Base-by-base conservation (phyloP, 352 stramenopile genomes). In the Pythium rhizo-oryzae region DNA sequence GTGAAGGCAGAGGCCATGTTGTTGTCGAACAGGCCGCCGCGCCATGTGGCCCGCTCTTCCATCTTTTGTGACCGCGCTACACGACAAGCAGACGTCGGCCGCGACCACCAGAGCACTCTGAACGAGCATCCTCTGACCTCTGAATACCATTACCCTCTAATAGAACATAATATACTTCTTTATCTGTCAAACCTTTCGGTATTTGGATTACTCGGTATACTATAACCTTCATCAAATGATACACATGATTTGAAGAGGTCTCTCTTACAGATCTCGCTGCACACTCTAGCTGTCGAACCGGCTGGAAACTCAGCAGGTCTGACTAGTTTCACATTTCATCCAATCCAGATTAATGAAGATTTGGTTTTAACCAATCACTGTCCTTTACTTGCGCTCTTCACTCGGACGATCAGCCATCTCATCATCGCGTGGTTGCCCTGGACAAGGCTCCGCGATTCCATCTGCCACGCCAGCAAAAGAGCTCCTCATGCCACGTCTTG, bases 341-440 rank as follows among this genome's bases (percentile, higher is more conserved):
- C 39, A 63, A 63, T 54, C 23, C 41, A 9, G 54, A 43, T 1
- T 16, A 2, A 21, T 4, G 21, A 44, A 33, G 24, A 7, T 9
- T 2, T 41, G 18, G 35, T 56, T 57, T 44, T 18, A 51, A 11
- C 59, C 59, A 65, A 65, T 65, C n/a, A 51, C n/a, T n/a, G n/a
- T n/a, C n/a, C n/a, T n/a, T n/a, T n/a, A n/a, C n/a, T n/a, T n/a
- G n/a, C n/a, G n/a, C n/a, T n/a, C n/a, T n/a, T n/a, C n/a, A n/a
- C n/a, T n/a, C n/a, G n/a, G n/a, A 44, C n/a, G 19, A 49, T 43
- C 60, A 46, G 23, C 11, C 30, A 58, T 50, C 43, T n/a, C 15
- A 11, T 50, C 1, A 18, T 50, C 19, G 6, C 43, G 7, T 24
- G 43, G 28, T 50, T 50, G 43, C 43, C 43, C 19, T 23, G 15